These are phyloP conservation scores for Aspergillus uvarum DNA, from an alignment of 2,329 filamentous ascomycete genomes.

Conservation along the genomic window DNA sequence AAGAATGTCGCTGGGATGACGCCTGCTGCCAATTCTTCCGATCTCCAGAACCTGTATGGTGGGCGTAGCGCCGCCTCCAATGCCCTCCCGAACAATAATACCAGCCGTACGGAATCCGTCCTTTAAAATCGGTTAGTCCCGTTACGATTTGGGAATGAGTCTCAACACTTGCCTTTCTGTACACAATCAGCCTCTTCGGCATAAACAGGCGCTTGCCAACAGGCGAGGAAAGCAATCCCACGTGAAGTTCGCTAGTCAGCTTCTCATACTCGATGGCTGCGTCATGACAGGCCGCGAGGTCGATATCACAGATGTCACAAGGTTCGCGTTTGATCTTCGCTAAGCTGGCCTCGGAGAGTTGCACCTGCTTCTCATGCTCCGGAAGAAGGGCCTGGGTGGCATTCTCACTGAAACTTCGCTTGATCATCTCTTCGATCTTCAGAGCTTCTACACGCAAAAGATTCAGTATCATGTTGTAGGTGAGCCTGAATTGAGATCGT, in stretches of 20 bases:
- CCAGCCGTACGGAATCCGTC: conserved; percentile 81
- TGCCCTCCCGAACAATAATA: conserved; percentile 74
- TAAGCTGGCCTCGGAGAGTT: conserved; percentile 85
- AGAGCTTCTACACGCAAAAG: conserved; percentile 90
- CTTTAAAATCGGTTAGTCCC: conserved; percentile 39
- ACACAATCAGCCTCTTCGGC: conserved; percentile 75
- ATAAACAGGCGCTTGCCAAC: conserved; percentile 78
- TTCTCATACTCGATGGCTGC: conserved; percentile 77
- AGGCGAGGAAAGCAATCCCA: conserved; percentile 73
- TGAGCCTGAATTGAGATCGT: conserved; percentile 91
- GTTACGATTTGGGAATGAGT: not conserved
- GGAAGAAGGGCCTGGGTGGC: conserved; percentile 91
- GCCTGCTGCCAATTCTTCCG: conserved; percentile 63
- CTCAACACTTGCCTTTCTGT: conserved; percentile 56
- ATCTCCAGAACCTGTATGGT: conserved; percentile 78
- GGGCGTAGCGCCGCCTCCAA: conserved; percentile 64
- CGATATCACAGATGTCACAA: conserved; percentile 76
- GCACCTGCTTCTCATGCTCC: conserved; percentile 93
- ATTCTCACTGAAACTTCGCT: conserved; percentile 97
- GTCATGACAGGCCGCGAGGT: conserved; percentile 77
- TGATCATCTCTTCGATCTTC: conserved; percentile 99
- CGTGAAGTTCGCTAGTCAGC: conserved; percentile 77
- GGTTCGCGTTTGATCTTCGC: conserved; percentile 84
- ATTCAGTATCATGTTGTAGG: conserved; percentile 99
- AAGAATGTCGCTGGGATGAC: conserved; percentile 79